Evolutionary conservation across 2,329 filamentous ascomycete genomes (phyloP), one percentile per base, ranked within the genome.

Genomic region (Colletotrichum liriopes): DNA sequence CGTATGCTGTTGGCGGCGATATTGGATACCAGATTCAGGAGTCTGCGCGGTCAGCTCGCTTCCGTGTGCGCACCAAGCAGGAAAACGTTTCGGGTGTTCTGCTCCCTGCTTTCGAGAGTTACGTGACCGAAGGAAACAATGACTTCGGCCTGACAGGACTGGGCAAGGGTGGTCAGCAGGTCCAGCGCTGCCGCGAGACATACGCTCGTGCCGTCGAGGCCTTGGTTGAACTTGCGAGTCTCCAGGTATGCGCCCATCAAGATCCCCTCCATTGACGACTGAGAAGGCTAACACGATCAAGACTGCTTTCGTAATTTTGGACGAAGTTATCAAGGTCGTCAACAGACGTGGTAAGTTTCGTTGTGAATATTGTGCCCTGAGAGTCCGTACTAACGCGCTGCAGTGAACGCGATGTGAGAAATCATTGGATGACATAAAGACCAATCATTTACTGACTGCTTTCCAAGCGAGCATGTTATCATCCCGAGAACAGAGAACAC

Each of bases 311-410:
- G 94, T 99, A 59, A 98, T 98, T 75, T 84, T 99, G 73, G 96
- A 99, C 81, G 96, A 99, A 84, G 96, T 99, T 69, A 99, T 99
- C 86, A 99, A 99, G 86, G 95, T 98, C 35, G 96, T 99, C 67
- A 99, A 99, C 82, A 91, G 96, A 79, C 93, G 96, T 94, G 93
- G 93, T 93, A 83, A 81, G 86, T 72, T 20, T 4, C 47, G 80
- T 59, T 4, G 26, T 51, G 3, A 1, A 35, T 29, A n/a, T 54
- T 51, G 2, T 20, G 39, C 8, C 7, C 20, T 32, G 26, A 32
- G 7, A 23, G 2, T 75, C 6, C 14, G 20, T 29, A 43, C 65
- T 74, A 52, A 74, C 45, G 18, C 32, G 14, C 29, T 74, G 56
- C 71, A 94, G 96, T 98, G 23, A 98, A 98, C 80, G 96, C 96